Evolutionary conservation across 495 filamentous ascomycete genomes (phyloP), one percentile per base, ranked within the genome.

Genomic region (Talaromyces adpressus): DNA sequence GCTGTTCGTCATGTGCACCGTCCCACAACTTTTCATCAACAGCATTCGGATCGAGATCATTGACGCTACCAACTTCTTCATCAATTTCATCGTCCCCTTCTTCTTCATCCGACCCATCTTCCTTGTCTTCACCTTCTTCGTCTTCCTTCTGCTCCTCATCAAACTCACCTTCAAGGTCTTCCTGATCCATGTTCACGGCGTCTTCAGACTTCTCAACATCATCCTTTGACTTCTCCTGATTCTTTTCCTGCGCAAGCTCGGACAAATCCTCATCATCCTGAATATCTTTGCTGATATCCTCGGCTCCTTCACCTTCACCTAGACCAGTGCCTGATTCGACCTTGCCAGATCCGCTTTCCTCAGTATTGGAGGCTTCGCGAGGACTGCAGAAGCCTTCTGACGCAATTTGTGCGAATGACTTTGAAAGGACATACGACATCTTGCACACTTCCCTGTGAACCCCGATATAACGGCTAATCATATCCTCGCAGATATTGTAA

Each of bases 21-120:
- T 98, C 92, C 94, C 94, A 98, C 79, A 97, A 88, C 78, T 97
- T 98, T 75, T 98, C 94, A 72, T 98, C 94, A 1, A 98, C 88
- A 16, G 92, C 91, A 18, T 85, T 88, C 6, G 91, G 87, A 66
- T 95, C 92, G 20, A 96, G 79, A 66, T 93, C 91, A 79, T 96
- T 89, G 6, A 98, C 91, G 71, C 90, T 87, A 5, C 92, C 95
- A 8, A 87, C 81, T 76, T 97, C 90, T 68, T 97, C 93, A 63
- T 97, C 92, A 66, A 95, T 85, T 62, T 89, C 85, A 30, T 87
- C 83, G 20, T 87, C 84, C 23, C 80, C 83, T 5, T 82, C 78
- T 3, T 81, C 79, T 14, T 77, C 79, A 61, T 83, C 83, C 25
- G 84, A 79, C 0, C 66, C 69, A 64, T 74, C 67, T 60, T 80